Evolutionary conservation across 768 basidiomycete species (phyloP), one percentile per base, ranked within the genome.

Genomic region (Boletus rufocinnamomeus): DNA sequence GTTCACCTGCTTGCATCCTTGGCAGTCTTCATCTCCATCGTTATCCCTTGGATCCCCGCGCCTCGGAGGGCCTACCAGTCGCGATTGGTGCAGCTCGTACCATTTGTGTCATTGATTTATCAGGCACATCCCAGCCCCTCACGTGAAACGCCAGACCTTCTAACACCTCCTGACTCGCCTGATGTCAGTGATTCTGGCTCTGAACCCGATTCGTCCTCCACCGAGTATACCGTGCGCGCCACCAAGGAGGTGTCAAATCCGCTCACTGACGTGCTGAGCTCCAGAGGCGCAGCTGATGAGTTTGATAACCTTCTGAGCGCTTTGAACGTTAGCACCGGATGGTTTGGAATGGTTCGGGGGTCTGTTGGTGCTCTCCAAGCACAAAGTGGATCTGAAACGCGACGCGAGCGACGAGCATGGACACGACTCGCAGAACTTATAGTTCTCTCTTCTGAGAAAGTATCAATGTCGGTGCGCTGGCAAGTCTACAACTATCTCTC

Each of bases 1-100:
- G 80, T 88, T 72, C 90, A 91, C 63, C 74, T 91, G 2, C 61
- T 84, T 25, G 85, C 88, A 14, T 89, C 88, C 14, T 67, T 84
- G 35, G 72, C 87, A 0, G 82, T 91, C 6, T 79, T 92, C 54
- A 68, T 80, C 55, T 80, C 81, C 21, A 82, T 86, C 58, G 76
- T 88, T 32, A 56, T 84, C 5, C 69, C 76, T 62, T 78, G 81
- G 79, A 58, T 82, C 28, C 76, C 80, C 1, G 23, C 66, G 7
- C 63, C 71, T 17, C 50, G 53, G 27, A 69, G 61, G 56, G 53
- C 45, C 13, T 60, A 63, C 48, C 64, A 61, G 25, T 65, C 57
- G 41, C 71, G 66, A 28, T 41, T 74, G 50, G 60, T 66, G 58
- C 63, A 58, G 19, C 52, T 69, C 32, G 51, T 75, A n/a, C 71